Conservation (phyloP, 2,329 filamentous ascomycete species). For the Colletotrichum kahawae region DNA sequence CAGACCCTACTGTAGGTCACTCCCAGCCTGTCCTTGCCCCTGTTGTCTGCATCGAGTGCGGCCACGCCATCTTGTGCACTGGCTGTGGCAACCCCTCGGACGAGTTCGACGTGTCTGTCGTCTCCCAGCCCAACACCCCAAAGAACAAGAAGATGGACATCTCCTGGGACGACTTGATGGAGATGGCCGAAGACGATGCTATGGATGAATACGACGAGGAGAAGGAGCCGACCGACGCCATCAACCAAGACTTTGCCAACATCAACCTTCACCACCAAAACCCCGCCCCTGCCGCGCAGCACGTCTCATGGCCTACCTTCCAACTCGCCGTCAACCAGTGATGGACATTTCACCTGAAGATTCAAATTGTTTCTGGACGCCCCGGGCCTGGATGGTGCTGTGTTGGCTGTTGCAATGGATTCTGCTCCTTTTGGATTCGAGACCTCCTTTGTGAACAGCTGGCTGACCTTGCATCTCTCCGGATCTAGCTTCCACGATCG, state of each 20-base stretch:
- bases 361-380: not conserved
- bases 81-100: slow-evolving; percentile 37
- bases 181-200: slow-evolving; percentile 33
- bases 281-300: not conserved
- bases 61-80: slow-evolving; percentile 46
- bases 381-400: not conserved
- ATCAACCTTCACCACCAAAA: not conserved
- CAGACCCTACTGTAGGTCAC: slow-evolving; percentile 96
- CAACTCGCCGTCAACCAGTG: slow-evolving; percentile 14
- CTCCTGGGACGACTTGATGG: slow-evolving; percentile 20
- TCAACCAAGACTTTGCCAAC: not conserved
- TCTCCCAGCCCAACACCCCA: not conserved
- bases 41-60: slow-evolving; percentile 52
- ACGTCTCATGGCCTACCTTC: slow-evolving; percentile 16
- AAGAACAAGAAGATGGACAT: slow-evolving; percentile 8
- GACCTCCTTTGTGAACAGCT: slow-evolving; percentile 27
- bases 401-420: slow-evolving; percentile 20
- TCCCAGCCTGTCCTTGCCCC: slow-evolving; percentile 36
- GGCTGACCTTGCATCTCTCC: slow-evolving; percentile 47
- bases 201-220: slow-evolving; percentile 45
- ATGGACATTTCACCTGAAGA: not conserved
- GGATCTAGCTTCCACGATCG: slow-evolving; percentile 83
- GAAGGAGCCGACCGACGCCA: slow-evolving; percentile 22
- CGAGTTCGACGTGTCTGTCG: slow-evolving; percentile 8
- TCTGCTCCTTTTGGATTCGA: slow-evolving; percentile 23